phyloP scores from a whole-genome alignment of 345 rosid species.

The Cardamine resedifolia region DNA sequence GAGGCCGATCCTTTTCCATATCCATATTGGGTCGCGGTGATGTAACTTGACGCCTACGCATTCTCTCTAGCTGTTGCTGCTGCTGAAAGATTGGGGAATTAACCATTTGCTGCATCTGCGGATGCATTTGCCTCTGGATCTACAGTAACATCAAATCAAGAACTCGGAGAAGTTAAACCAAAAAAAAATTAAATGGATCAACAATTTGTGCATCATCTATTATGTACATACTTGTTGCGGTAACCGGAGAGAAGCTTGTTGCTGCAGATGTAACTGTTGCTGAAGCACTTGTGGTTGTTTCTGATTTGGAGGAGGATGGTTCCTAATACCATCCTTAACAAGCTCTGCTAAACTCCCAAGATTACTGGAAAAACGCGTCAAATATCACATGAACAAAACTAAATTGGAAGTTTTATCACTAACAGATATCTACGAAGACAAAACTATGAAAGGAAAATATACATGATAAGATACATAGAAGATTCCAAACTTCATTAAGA shows the following conservation, averaged over 20 bases:
- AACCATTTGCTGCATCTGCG: constrained; percentile 79
- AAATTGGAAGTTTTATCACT: constrained; percentile 18
- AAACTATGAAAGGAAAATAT: not conserved
- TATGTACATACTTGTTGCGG: constrained; percentile 67
- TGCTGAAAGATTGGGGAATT: constrained; percentile 59
- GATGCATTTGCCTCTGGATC: constrained; percentile 69
- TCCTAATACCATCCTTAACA: constrained; percentile 71
- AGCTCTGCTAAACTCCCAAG: constrained; percentile 67
- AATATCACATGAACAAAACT: constrained; percentile 7
- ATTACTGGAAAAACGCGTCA: constrained; percentile 45
- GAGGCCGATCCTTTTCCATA: constrained; percentile 66
- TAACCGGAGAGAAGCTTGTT: constrained; percentile 58
- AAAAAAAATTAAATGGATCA: not conserved
- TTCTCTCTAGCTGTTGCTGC: constrained; percentile 59
- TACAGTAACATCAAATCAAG: constrained; percentile 35
- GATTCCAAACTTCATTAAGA: not conserved
- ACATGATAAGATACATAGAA: not conserved
- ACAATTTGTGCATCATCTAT: not conserved
- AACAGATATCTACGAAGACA: not conserved
- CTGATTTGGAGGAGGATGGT: constrained; percentile 51
- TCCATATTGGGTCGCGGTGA: constrained; percentile 62
- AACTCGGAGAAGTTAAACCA: not conserved
- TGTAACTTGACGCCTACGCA: constrained; percentile 62
- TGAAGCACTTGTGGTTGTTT: constrained; percentile 65
- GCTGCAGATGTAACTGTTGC: constrained; percentile 68